These are phyloP conservation scores for Aspergillus sp. DNA, from an alignment of 2,329 filamentous ascomycete genomes.

Conservation along the genomic window DNA sequence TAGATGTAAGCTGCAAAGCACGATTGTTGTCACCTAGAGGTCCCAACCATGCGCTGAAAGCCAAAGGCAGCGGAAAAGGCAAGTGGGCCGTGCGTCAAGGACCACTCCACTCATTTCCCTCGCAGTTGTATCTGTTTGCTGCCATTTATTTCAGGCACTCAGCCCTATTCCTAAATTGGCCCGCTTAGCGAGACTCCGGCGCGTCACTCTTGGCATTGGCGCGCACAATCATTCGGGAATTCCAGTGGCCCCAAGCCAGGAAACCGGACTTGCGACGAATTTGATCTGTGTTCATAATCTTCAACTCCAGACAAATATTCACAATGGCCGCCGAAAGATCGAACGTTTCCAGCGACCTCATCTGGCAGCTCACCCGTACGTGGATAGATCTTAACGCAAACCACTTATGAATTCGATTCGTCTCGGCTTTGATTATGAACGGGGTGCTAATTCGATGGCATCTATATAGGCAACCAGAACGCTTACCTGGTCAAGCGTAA, in stretches of 20 bases:
- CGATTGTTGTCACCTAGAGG: background rate
- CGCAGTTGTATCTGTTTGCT: background rate
- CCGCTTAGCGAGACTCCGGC: slow-evolving; percentile 39
- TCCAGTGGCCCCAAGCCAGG: slow-evolving; percentile 12
- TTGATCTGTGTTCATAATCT: slow-evolving; percentile 25
- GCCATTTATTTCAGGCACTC: slow-evolving; percentile 17
- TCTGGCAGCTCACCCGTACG: slow-evolving; percentile 96
- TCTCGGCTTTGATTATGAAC: background rate
- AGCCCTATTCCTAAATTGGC: slow-evolving; percentile 34
- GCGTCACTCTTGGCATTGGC: slow-evolving; percentile 28
- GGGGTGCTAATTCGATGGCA: slow-evolving; percentile 15
- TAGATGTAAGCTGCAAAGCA: background rate
- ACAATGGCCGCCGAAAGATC: slow-evolving; percentile 54
- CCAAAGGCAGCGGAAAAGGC: slow-evolving; percentile 12
- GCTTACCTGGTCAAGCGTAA: slow-evolving; percentile 90
- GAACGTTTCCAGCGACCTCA: slow-evolving; percentile 83
- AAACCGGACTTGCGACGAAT: slow-evolving; percentile 22
- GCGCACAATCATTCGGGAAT: slow-evolving; percentile 26
- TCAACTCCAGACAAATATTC: slow-evolving; percentile 25
- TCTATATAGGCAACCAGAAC: slow-evolving; percentile 73
- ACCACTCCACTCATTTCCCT: background rate
- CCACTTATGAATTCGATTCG: background rate
- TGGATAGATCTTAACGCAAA: slow-evolving; percentile 34
- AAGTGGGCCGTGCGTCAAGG: slow-evolving; percentile 6
- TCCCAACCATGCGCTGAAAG: too few relatives aligned